A percentile compares a stretch with the other conserved stretches of the same genome.
Evolutionary conservation across 2,329 filamentous ascomycete genomes (phyloP).

Genomic region (Epicoccum sorghinum): DNA sequence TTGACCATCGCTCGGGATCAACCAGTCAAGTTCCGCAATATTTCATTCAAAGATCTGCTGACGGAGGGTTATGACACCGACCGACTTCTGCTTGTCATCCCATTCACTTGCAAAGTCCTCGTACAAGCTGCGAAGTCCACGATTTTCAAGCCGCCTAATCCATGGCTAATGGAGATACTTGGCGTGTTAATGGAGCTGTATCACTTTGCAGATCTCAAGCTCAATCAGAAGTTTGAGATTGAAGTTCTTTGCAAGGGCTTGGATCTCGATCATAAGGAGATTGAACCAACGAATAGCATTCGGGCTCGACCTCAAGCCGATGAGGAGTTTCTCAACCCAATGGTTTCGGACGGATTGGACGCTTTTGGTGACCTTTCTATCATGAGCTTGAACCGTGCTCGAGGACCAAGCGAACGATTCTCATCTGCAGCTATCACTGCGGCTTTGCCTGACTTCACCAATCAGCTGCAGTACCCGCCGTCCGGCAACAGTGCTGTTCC

Average conservation of each 20-base stretch:
- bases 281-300: constrained; percentile 86
- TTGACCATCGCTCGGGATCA: constrained; percentile 92
- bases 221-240: constrained; percentile 98
- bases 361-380: constrained; percentile 79
- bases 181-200: constrained; percentile 91
- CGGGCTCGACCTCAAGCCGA: constrained; percentile 74
- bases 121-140: constrained; percentile 82
- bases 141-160: constrained; percentile 92
- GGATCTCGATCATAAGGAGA: constrained; percentile 87
- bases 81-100: constrained; percentile 88
- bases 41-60: constrained; percentile 94
- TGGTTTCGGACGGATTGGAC: constrained; percentile 71
- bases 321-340: constrained; percentile 59
- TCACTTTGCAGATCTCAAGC: constrained; percentile 87
- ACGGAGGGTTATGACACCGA: constrained; percentile 94
- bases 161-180: constrained; percentile 97
- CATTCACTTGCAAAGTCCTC: constrained; percentile 96
- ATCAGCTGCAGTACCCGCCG: constrained; percentile 75
- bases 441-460: constrained; percentile 81
- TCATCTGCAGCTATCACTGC: constrained; percentile 79
- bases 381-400: constrained; percentile 66
- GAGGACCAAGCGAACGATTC: constrained; percentile 72
- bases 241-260: constrained; percentile 95
- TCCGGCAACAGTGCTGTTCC: constrained; percentile 74
- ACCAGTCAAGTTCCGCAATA: constrained; percentile 94